Evolutionary conservation across 192 early-diverging fungal genomes (phyloP).

Genomic region (Rhizophlyctis rosea): DNA sequence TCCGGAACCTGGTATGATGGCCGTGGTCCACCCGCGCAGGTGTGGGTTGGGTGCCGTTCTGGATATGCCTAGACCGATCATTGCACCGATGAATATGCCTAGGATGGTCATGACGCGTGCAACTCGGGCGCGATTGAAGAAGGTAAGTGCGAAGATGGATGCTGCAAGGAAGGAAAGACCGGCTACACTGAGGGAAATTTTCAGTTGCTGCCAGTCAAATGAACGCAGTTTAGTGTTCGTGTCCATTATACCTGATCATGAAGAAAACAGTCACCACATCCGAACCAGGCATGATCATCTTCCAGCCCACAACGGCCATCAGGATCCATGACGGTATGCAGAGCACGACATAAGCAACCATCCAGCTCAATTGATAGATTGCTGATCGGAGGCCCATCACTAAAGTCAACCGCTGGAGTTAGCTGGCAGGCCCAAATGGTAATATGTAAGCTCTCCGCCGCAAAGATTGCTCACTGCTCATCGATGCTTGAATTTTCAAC

Average conservation of each 20-base stretch:
- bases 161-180: conserved; percentile 11
- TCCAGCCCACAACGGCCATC: conserved; percentile 7
- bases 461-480: too few relatives aligned
- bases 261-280: too few relatives aligned
- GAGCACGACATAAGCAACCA: conserved; percentile 5
- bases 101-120: too few relatives aligned
- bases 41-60: too few relatives aligned
- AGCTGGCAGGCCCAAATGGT: too few relatives aligned
- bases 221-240: neutral
- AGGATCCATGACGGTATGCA: conserved; percentile 3
- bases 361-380: conserved; percentile 13
- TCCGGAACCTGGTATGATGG: neutral
- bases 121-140: neutral
- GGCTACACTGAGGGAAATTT: conserved; percentile 3
- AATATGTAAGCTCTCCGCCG: too few relatives aligned
- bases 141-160: conserved; percentile 7
- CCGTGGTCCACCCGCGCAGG: neutral
- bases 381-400: conserved; percentile 1
- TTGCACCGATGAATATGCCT: too few relatives aligned
- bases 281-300: too few relatives aligned
- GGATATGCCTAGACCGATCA: too few relatives aligned
- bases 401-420: neutral
- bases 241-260: conserved; percentile 1
- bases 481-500: too few relatives aligned
- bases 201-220: neutral